phyloP scores from a whole-genome alignment of 345 rosid species.

The Euclidium syriacum region DNA sequence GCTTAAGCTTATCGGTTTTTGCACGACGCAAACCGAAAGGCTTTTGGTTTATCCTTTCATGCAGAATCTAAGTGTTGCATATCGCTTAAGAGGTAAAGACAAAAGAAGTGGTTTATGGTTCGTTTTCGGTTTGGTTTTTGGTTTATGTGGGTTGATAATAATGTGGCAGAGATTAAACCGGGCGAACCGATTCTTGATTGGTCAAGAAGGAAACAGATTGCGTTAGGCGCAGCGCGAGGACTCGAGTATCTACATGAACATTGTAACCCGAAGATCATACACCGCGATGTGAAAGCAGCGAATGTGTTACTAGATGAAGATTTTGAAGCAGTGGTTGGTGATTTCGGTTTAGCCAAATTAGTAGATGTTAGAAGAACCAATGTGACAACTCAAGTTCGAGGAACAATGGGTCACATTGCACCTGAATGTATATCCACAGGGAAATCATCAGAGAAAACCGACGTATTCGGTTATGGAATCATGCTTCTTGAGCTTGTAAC shows the following conservation, averaged over 20 bases:
- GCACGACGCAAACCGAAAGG: slow-evolving; percentile 32
- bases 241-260: slow-evolving; percentile 97
- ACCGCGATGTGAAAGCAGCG: slow-evolving; percentile 96
- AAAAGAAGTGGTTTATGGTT: too few relatives aligned
- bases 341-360: slow-evolving; percentile 90
- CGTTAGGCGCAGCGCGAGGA: slow-evolving; percentile 91
- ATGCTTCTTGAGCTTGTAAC: slow-evolving; percentile 97
- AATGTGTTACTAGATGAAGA: slow-evolving; percentile 91
- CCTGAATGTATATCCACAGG: slow-evolving; percentile 98
- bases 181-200: slow-evolving; percentile 77
- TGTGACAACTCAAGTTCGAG: slow-evolving; percentile 96
- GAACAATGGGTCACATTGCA: slow-evolving; percentile 99
- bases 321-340: slow-evolving; percentile 98
- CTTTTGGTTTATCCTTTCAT: slow-evolving; percentile 86
- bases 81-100: slow-evolving; percentile 66
- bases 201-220: slow-evolving; percentile 76
- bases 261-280: slow-evolving; percentile 96
- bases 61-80: slow-evolving; percentile 93
- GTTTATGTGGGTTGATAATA: neutral
- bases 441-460: slow-evolving; percentile 90
- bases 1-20: slow-evolving; percentile 33
- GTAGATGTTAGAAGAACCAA: slow-evolving; percentile 86
- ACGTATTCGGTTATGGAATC: slow-evolving; percentile 94
- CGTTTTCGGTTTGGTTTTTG: neutral
- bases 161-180: slow-evolving; percentile 67